These are phyloP conservation scores for Phytophthora cactorum DNA, from an alignment of 352 stramenopile species.

Conservation along the genomic window DNA sequence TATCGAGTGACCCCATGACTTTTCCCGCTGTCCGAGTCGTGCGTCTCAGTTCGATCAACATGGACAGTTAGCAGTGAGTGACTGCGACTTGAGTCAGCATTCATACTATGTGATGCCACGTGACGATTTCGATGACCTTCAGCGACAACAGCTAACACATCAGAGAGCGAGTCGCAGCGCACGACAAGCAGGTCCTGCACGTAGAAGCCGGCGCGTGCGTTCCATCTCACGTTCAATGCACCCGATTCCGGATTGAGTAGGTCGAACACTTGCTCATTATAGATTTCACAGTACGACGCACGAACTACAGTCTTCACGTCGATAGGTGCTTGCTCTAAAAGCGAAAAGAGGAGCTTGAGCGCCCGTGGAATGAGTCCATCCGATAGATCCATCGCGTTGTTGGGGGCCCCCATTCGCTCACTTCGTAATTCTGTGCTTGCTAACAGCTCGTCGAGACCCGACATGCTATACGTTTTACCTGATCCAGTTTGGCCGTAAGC, in stretches of 20 bases:
- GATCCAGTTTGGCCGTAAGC: slow-evolving; percentile 75
- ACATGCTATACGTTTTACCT: slow-evolving; percentile 85
- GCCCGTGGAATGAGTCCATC: slow-evolving; percentile 76
- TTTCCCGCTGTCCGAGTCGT: slow-evolving; percentile 41
- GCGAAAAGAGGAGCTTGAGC: slow-evolving; percentile 70
- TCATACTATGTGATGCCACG: slow-evolving; percentile 76
- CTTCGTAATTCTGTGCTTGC: slow-evolving; percentile 21
- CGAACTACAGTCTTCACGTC: slow-evolving; percentile 70
- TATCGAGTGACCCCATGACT: slow-evolving; percentile 60
- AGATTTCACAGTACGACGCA: slow-evolving; percentile 85
- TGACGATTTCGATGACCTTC: slow-evolving; percentile 77
- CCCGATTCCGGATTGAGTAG: slow-evolving; percentile 72
- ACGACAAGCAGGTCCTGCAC: slow-evolving; percentile 81
- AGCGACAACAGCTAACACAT: slow-evolving; percentile 76
- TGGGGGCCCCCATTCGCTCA: slow-evolving; percentile 14
- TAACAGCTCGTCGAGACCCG: slow-evolving; percentile 71
- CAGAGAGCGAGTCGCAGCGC: slow-evolving; percentile 73
- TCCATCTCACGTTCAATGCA: slow-evolving; percentile 75
- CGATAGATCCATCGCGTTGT: slow-evolving; percentile 40
- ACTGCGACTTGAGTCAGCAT: slow-evolving; percentile 82
- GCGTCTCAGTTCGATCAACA: slow-evolving; percentile 63
- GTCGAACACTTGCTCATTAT: slow-evolving; percentile 87
- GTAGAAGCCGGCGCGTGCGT: slow-evolving; percentile 77
- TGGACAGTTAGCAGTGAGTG: slow-evolving; percentile 82
- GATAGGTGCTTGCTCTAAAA: slow-evolving; percentile 51